Conservation (phyloP, 208 protist species). For the Leishmania tropica region DNA sequence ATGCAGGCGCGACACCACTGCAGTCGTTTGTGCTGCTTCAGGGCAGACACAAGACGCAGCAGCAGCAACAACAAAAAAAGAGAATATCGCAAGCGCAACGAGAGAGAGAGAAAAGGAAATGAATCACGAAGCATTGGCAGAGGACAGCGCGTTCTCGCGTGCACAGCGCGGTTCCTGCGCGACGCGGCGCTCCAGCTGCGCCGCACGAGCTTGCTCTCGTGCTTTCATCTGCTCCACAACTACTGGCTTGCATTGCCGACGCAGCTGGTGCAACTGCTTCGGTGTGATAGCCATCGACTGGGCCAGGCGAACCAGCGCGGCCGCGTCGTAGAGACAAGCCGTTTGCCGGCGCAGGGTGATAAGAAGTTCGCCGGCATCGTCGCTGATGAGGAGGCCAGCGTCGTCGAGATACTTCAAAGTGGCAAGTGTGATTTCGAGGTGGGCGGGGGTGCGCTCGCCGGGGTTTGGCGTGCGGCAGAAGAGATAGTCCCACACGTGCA, state of each 20-base stretch:
- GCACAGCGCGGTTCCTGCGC: constrained; percentile 28
- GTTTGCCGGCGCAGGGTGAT: constrained; percentile 31
- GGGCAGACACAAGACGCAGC: not conserved
- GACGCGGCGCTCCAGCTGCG: constrained; percentile 25
- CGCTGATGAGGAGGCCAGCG: constrained; percentile 22
- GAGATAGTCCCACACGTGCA: constrained; percentile 74
- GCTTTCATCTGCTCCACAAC: constrained; percentile 30
- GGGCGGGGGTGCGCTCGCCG: constrained; percentile 31
- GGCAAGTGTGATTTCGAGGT: constrained; percentile 58
- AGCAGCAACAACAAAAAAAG: not conserved
- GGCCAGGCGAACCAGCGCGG: constrained; percentile 34
- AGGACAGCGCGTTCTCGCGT: not conserved
- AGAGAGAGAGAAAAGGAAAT: not conserved
- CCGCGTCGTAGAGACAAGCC: constrained; percentile 41
- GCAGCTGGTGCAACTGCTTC: constrained; percentile 42
- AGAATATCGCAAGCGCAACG: not conserved
- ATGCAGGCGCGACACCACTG: not conserved
- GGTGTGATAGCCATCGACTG: constrained; percentile 28
- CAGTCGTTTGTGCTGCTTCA: not conserved
- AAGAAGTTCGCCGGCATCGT: constrained; percentile 42
- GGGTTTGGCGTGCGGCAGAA: constrained; percentile 30
- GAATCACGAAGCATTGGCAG: not conserved
- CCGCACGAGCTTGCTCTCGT: constrained; percentile 15
- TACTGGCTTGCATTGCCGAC: constrained; percentile 30
- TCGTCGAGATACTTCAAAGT: constrained; percentile 52